Evolutionary conservation across 2,329 filamentous ascomycete genomes (phyloP).

Genomic region (Microdochium trichocladiopsis): DNA sequence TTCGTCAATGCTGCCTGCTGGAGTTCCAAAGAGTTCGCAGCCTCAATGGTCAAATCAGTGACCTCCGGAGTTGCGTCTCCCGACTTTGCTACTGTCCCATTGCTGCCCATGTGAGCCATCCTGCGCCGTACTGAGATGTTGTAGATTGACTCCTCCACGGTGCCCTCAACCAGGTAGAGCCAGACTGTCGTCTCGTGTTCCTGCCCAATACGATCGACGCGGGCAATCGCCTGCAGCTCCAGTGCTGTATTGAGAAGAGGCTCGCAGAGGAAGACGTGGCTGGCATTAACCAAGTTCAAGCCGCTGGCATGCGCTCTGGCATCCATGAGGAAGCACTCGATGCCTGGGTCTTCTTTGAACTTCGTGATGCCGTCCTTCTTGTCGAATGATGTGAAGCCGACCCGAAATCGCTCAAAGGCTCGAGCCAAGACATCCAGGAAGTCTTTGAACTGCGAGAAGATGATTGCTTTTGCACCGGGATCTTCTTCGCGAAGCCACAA

Average conservation of each 20-base stretch:
- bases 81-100: slow-evolving; percentile 25
- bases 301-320: slow-evolving; percentile 84
- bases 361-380: slow-evolving; percentile 59
- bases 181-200: slow-evolving; percentile 83
- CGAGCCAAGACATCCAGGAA: slow-evolving; percentile 68
- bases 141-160: slow-evolving; percentile 89
- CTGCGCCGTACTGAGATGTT: slow-evolving; percentile 74
- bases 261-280: slow-evolving; percentile 90
- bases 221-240: slow-evolving; percentile 89
- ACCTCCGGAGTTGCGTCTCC: slow-evolving; percentile 36
- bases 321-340: slow-evolving; percentile 84
- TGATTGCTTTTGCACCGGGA: slow-evolving; percentile 79
- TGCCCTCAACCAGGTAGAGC: slow-evolving; percentile 87
- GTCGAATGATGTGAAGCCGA: slow-evolving; percentile 67
- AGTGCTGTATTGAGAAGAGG: slow-evolving; percentile 89
- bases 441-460: slow-evolving; percentile 70
- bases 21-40: slow-evolving; percentile 77
- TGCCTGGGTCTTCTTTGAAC: slow-evolving; percentile 67
- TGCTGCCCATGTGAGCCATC: slow-evolving; percentile 64
- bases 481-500: slow-evolving; percentile 80
- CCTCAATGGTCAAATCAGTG: slow-evolving; percentile 62
- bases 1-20: slow-evolving; percentile 64
- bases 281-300: slow-evolving; percentile 86
- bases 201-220: slow-evolving; percentile 93
- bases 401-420: slow-evolving; percentile 65